phyloP scores from a whole-genome alignment of 306 rosid genomes.

The Quercus rubra region DNA sequence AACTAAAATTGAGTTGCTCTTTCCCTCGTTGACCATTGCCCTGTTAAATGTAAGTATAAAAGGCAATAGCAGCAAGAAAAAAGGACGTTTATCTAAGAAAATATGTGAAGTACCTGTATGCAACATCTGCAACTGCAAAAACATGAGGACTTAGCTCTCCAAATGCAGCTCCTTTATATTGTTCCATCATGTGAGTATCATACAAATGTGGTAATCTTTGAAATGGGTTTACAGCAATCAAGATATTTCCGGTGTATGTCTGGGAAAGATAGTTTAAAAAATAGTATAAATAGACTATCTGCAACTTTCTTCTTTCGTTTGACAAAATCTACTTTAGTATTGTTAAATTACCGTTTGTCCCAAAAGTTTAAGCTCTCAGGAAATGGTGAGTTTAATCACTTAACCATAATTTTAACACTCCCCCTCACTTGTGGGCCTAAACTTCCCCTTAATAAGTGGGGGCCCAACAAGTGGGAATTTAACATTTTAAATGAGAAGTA shows the following conservation, averaged over 20 bases:
- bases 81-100: constrained; percentile 2
- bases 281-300: constrained; percentile 22
- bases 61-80: constrained; percentile 9
- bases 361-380: too few relatives aligned
- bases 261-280: constrained; percentile 40
- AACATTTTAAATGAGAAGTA: too few relatives aligned
- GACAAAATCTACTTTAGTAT: constrained; percentile 15
- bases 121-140: constrained; percentile 99
- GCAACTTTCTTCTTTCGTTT: constrained; percentile 15
- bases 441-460: too few relatives aligned
- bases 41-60: constrained; percentile 39
- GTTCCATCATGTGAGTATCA: constrained; percentile 98
- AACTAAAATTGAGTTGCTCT: constrained; percentile 98
- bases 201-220: constrained; percentile 97
- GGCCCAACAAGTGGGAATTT: too few relatives aligned
- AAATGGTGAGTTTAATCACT: too few relatives aligned
- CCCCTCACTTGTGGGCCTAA: too few relatives aligned
- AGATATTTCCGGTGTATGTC: constrained; percentile 98
- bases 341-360: too few relatives aligned
- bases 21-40: constrained; percentile 98
- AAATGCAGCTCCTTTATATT: constrained; percentile 91
- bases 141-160: constrained; percentile 99
- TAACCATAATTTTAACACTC: too few relatives aligned
- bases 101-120: constrained; percentile 68
- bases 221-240: constrained; percentile 97